These are phyloP conservation scores for Ceratocystis cubensis DNA, from an alignment of 2,329 filamentous ascomycete genomes.

Conservation along the genomic window DNA sequence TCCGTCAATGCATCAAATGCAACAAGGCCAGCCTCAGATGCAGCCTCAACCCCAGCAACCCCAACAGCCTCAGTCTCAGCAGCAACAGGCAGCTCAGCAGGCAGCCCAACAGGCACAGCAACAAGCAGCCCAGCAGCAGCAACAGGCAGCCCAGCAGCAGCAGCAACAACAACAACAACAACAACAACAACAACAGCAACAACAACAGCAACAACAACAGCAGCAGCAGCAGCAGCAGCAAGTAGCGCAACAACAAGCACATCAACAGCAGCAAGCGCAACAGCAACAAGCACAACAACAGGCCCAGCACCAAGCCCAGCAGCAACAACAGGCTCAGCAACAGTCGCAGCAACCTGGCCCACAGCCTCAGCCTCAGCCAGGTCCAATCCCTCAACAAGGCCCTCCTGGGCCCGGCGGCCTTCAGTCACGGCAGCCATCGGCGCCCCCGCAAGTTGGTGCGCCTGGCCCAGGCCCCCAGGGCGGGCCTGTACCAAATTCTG, in stretches of 20 bases:
- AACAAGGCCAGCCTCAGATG: constrained; percentile 13
- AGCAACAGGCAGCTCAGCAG: constrained; percentile 22
- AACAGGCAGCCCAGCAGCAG: constrained; percentile 24
- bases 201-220: constrained; percentile 29
- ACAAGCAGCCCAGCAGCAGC: constrained; percentile 25
- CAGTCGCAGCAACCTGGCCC: constrained; percentile 7
- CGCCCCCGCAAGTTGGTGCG: constrained; percentile 16
- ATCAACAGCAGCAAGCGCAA: constrained; percentile 29
- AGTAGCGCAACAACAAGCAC: constrained; percentile 27
- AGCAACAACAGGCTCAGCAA: constrained; percentile 26
- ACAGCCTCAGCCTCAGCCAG: constrained; percentile 26
- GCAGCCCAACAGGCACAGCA: not conserved
- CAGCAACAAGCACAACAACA: constrained; percentile 30
- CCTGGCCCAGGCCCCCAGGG: constrained; percentile 11
- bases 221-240: constrained; percentile 27
- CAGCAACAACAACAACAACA: constrained; percentile 26
- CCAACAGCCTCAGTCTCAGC: constrained; percentile 27
- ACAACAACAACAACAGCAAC: constrained; percentile 30
- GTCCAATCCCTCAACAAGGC: constrained; percentile 24
- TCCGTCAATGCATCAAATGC: constrained; percentile 30
- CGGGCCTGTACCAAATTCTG: not conserved
- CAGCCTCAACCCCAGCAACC: constrained; percentile 10
- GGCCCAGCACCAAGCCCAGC: constrained; percentile 28
- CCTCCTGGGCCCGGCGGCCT: constrained; percentile 5
- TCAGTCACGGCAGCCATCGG: constrained; percentile 12